Conservation (phyloP, 164 flowering plant species). For the Santalum album region DNA sequence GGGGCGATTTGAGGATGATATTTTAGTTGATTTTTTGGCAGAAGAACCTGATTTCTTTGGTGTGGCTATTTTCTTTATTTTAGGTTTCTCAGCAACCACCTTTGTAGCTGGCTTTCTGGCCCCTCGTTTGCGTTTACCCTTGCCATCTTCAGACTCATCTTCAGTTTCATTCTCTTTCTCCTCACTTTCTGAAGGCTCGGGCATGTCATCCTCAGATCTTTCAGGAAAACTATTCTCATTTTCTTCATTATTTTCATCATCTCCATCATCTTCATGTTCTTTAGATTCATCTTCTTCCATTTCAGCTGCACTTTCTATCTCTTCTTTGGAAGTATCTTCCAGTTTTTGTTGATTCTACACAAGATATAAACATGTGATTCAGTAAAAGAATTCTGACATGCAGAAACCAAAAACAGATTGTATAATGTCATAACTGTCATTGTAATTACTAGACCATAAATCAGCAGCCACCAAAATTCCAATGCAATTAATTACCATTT, state of each 20-base stretch:
- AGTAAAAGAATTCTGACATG: too few species aligned
- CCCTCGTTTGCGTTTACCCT: conserved; percentile 25
- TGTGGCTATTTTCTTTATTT: conserved; percentile 25
- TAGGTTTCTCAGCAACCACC: conserved; percentile 38
- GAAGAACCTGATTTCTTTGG: conserved; percentile 34
- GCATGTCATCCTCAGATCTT: conserved; percentile 47
- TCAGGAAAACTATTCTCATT: conserved; percentile 49
- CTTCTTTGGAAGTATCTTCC: conserved; percentile 25
- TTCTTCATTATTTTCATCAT: conserved; percentile 36
- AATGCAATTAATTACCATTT: too few species aligned
- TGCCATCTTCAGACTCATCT: conserved; percentile 49
- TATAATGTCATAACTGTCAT: too few species aligned
- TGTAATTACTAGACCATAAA: too few species aligned
- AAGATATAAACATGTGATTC: too few species aligned
- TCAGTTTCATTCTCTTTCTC: conserved; percentile 33
- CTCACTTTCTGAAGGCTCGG: conserved; percentile 58
- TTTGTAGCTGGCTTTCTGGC: conserved; percentile 26
- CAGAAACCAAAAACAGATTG: too few species aligned
- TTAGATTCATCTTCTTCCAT: conserved; percentile 68
- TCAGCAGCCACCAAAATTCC: too few species aligned
- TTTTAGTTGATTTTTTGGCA: conserved; percentile 28
- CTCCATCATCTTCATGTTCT: conserved; percentile 33
- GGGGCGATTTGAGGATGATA: conserved; percentile 30
- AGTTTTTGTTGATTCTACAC: conserved; percentile 39
- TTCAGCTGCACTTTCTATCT: conserved; percentile 29